Conservation (phyloP, 2,329 filamentous ascomycete genomes). For the Orbilia javanica region DNA sequence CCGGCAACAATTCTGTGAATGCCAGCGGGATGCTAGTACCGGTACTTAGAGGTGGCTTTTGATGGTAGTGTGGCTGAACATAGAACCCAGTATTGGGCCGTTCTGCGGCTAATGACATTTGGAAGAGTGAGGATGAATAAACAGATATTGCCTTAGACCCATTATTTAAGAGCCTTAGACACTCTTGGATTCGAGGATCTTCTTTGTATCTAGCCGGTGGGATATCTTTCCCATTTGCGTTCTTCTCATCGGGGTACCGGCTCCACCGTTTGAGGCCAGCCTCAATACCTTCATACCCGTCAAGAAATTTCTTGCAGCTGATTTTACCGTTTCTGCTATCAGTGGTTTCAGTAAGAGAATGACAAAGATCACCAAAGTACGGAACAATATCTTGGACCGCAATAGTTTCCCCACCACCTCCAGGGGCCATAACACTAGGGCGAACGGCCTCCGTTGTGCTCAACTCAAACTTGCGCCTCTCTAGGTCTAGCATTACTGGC, state of each 20-base stretch:
- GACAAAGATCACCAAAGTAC: slow-evolving; percentile 62
- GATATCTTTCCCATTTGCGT: slow-evolving; percentile 36
- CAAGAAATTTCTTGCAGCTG: slow-evolving; percentile 60
- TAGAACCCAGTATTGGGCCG: slow-evolving; percentile 61
- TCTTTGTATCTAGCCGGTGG: slow-evolving; percentile 55
- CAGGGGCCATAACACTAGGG: slow-evolving; percentile 61
- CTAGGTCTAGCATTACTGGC: slow-evolving; percentile 61
- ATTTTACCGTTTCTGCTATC: slow-evolving; percentile 60
- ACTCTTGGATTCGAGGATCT: slow-evolving; percentile 59
- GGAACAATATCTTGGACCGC: slow-evolving; percentile 61
- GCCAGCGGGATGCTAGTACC: slow-evolving; percentile 62
- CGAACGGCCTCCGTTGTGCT: slow-evolving; percentile 59
- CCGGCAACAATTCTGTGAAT: slow-evolving; percentile 61
- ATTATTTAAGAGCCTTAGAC: slow-evolving; percentile 53
- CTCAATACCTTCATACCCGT: slow-evolving; percentile 60
- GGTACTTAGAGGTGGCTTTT: slow-evolving; percentile 62
- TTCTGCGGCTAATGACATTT: slow-evolving; percentile 62
- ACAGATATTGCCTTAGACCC: slow-evolving; percentile 60
- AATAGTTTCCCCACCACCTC: slow-evolving; percentile 60
- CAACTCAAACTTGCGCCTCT: slow-evolving; percentile 61
- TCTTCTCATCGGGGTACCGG: slow-evolving; percentile 53
- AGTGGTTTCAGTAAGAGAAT: slow-evolving; percentile 61
- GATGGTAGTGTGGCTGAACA: slow-evolving; percentile 62
- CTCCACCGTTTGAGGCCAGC: slow-evolving; percentile 61
- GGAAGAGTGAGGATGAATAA: slow-evolving; percentile 61